These are phyloP conservation scores for Diutina ranongensis DNA, from an alignment of 1,139 yeast genomes.

Conservation along the genomic window DNA sequence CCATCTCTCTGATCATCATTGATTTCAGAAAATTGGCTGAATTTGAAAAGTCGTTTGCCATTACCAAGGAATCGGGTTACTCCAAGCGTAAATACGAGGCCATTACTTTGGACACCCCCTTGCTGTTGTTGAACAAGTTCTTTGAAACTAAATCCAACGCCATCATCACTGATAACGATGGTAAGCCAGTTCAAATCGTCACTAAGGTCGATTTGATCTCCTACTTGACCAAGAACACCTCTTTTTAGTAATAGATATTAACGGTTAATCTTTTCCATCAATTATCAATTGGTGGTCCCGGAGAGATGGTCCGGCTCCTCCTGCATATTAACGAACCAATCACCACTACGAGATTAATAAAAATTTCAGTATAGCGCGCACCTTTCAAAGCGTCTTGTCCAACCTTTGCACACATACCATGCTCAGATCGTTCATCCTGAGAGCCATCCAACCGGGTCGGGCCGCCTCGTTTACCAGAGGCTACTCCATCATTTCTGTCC, in stretches of 20 bases:
- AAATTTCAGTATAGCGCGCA: slow-evolving; percentile 4
- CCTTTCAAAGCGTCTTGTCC: not conserved
- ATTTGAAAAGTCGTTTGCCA: slow-evolving; percentile 56
- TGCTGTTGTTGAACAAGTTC: slow-evolving; percentile 62
- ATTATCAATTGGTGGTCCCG: no score
- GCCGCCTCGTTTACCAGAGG: not conserved
- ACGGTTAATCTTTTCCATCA: not conserved
- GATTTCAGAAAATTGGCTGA: slow-evolving; percentile 68
- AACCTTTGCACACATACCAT: not conserved
- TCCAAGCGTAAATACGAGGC: slow-evolving; percentile 57
- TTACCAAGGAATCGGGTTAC: slow-evolving; percentile 47
- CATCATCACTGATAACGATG: slow-evolving; percentile 60
- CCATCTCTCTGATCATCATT: slow-evolving; percentile 43
- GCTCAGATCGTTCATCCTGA: slow-evolving; percentile 4
- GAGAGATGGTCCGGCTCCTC: no score
- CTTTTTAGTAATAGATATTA: not conserved
- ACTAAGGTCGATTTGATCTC: slow-evolving; percentile 80
- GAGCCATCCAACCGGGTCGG: slow-evolving; percentile 4
- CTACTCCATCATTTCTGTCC: slow-evolving; percentile 41
- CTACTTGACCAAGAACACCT: slow-evolving; percentile 35
- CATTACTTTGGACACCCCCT: slow-evolving; percentile 59
- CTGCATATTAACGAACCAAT: slow-evolving; percentile 4
- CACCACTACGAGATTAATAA: slow-evolving; percentile 5
- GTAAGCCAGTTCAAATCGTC: slow-evolving; percentile 73
- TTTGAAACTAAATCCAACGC: slow-evolving; percentile 85